Base-by-base conservation (phyloP, 768 basidiomycete species). In the Russula griseocarnosa region DNA sequence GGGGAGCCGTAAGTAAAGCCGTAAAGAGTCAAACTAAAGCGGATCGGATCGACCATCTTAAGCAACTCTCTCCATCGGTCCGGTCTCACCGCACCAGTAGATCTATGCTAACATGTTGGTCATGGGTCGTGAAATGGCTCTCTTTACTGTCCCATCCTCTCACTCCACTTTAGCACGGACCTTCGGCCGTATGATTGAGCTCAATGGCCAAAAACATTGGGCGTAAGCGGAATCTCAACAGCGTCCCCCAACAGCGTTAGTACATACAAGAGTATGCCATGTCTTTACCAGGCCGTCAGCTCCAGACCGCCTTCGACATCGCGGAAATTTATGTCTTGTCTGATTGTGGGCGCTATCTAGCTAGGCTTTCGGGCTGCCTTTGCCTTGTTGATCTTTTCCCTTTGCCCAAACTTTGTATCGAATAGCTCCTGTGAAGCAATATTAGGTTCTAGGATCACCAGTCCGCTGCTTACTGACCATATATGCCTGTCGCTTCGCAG, bases 401-500 rank as follows among this genome's bases (percentile, higher is more conserved):
- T 82, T 73, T 87, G 83, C 24, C 94, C 96, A 76, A 97, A 97
- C 65, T 88, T 83, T 20, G 92, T 88, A 67, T 93, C 91, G 67
- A 94, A 87, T 63, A 98, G 76, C 74, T 93, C 88, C 86, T 90
- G 72, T 22, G 55, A 11, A n/a, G 22, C 63, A n/a, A 34, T 4
- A 8, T 71, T 1, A 74, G 55, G 30, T 47, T 49, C 14, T 7
- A 7, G 50, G 50, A 51, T 18, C 8, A 58, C 18, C 16, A 40
- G 7, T 38, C 3, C n/a, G 46, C 20, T 24, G 34, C 36, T 28
- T n/a, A 71, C 86, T 71, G 70, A 93, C 94, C 94, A 98, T 96
- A 60, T 87, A 92, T 1, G 97, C 96, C 52, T 96, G 75, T 32
- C 97, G 84, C 74, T 97, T 94, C 2, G 95, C 96, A 0, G 89